Evolutionary conservation across 2,329 filamentous ascomycete species (phyloP), one percentile per base, ranked within the genome.

Genomic region (Lasiodiplodia citricola): DNA sequence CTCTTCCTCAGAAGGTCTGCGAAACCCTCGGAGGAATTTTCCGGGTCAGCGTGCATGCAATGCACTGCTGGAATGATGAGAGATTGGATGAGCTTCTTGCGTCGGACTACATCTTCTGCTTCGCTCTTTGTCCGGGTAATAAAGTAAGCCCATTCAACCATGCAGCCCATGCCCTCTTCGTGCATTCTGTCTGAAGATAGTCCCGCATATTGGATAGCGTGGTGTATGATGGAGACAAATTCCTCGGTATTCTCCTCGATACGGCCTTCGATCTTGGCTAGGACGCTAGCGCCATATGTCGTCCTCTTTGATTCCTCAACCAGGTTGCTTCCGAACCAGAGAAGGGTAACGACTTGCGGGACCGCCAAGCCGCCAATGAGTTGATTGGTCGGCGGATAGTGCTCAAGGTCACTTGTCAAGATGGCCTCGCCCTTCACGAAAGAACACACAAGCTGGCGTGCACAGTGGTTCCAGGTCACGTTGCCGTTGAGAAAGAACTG

Each of bases 401-500:
- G 76, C 11, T 83, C 79, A 10, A 88, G 76, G 6, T 82, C 80
- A 16, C 84, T 82, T n/a, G 87, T 81, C 0, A 86, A 75, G 6
- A 85, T 76, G 18, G 80, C 78, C 44, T 80, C 80, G 69, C 83
- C 83, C 25, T 80, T 77, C 62, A 81, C 85, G 21, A 92, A 82
- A 67, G 87, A 91, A 67, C 86, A 82, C 50, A 88, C 74, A n/a
- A 93, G 80, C 74, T 91, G 89, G 47, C 84, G 84, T 41, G 93
- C 78, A 70, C 90, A 92, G 63, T 81, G 81, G n/a, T 84, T 82
- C 91, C 92, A 95, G 6, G 87, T 82, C 13, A 85, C 81, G 13
- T 91, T 87, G 70, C 92, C 91, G 69, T 90, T 90, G 38, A 92
- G 84, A 74, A 92, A 94, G 75, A 91, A 93, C 23, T 91, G 91